phyloP scores from a whole-genome alignment of 495 filamentous ascomycete genomes.

The Penicillium odoratum region DNA sequence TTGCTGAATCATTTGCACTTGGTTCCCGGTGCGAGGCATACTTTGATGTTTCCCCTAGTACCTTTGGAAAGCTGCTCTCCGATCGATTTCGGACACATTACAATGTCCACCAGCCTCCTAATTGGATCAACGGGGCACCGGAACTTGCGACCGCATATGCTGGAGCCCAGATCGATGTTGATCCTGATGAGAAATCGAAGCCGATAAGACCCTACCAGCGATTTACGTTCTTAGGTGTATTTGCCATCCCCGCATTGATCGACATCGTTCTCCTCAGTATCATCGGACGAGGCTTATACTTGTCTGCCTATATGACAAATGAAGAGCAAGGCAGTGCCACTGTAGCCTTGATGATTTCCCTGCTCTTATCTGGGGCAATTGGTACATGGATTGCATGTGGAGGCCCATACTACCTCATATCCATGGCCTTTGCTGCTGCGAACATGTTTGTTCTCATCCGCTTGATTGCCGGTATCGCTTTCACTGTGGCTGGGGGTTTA shows the following conservation, averaged over 20 bases:
- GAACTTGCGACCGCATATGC: conserved; percentile 54
- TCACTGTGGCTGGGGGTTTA: conserved; percentile 49
- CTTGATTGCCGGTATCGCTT: conserved; percentile 57
- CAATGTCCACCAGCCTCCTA: conserved; percentile 48
- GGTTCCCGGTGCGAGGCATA: conserved; percentile 62
- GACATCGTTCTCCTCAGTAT: conserved; percentile 59
- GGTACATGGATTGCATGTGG: conserved; percentile 61
- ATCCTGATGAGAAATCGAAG: conserved; percentile 47
- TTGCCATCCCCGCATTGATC: conserved; percentile 60
- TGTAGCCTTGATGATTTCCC: conserved; percentile 55
- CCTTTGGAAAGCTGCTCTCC: conserved; percentile 56
- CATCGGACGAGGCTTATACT: conserved; percentile 57
- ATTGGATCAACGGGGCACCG: conserved; percentile 50
- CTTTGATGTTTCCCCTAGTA: conserved; percentile 55
- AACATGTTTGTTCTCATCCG: conserved; percentile 62
- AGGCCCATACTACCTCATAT: conserved; percentile 60
- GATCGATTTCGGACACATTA: conserved; percentile 54
- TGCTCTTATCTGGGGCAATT: conserved; percentile 57
- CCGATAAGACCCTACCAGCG: conserved; percentile 49
- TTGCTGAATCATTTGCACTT: conserved; percentile 60
- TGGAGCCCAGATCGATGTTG: conserved; percentile 56
- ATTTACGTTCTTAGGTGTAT: conserved; percentile 60
- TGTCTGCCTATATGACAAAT: conserved; percentile 53
- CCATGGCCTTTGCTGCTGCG: conserved; percentile 59
- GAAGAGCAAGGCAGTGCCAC: conserved; percentile 55